phyloP scores from a whole-genome alignment of 306 rosid species.

The Herpetospermum pedunculosum region DNA sequence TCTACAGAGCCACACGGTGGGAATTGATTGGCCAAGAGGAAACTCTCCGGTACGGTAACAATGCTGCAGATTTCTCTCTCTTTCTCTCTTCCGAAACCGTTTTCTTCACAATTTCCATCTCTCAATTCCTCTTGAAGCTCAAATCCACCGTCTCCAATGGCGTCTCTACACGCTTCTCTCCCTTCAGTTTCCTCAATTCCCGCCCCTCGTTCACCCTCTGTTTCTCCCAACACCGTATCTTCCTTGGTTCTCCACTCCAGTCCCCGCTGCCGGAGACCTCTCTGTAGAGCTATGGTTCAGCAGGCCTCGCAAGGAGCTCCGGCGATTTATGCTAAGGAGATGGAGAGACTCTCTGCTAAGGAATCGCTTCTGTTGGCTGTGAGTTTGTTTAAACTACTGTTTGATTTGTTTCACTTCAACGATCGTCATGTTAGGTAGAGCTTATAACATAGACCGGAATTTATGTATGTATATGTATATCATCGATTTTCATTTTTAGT shows the following conservation, averaged over 20 bases:
- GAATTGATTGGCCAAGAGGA: neutral
- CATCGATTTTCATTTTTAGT: neutral
- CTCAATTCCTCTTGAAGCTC: neutral
- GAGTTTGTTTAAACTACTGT: constrained; percentile 6
- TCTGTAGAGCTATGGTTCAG: constrained; percentile 70
- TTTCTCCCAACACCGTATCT: constrained; percentile 2
- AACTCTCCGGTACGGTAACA: neutral
- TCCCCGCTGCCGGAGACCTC: constrained; percentile 7
- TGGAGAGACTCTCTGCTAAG: constrained; percentile 98
- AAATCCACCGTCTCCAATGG: constrained; percentile 24
- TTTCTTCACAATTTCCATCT: neutral
- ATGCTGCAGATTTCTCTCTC: neutral
- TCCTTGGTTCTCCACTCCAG: constrained; percentile 7
- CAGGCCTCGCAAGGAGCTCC: constrained; percentile 75
- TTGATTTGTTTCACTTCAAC: neutral
- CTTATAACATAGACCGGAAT: neutral
- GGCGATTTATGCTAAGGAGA: constrained; percentile 86
- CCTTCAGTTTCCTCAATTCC: constrained; percentile 24
- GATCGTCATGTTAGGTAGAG: neutral
- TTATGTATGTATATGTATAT: neutral
- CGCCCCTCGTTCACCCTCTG: constrained; percentile 14
- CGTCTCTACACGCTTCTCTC: constrained; percentile 23
- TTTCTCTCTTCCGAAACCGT: neutral
- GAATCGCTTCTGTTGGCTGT: constrained; percentile 98
- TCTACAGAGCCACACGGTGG: neutral